A percentile compares a stretch with the other conserved stretches of the same genome.
Conservation (phyloP, 2,329 filamentous ascomycete genomes). For the Fusarium hostae region DNA sequence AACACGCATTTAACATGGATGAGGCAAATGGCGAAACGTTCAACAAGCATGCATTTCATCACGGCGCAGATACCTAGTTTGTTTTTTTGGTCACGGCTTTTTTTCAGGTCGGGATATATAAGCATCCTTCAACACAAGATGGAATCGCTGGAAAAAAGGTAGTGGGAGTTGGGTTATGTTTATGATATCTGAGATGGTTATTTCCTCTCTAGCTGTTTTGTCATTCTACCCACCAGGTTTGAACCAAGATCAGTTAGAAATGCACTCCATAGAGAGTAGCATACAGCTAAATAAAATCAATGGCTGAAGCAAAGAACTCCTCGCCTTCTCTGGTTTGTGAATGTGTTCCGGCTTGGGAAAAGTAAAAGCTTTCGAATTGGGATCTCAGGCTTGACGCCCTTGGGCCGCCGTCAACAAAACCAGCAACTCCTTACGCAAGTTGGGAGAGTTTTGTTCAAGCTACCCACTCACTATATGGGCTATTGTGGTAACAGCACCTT, state of each 20-base stretch:
- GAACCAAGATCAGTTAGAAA: neutral
- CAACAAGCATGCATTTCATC: conserved; percentile 49
- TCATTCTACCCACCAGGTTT: neutral
- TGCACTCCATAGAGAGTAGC: conserved; percentile 1
- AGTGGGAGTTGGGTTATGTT: conserved; percentile 45
- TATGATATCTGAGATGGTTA: conserved; percentile 31
- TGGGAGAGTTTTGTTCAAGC: too few relatives aligned
- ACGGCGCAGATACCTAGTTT: conserved; percentile 45
- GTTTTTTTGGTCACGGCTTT: conserved; percentile 28
- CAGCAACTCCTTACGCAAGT: neutral
- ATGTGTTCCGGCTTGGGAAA: neutral
- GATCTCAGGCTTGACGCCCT: neutral
- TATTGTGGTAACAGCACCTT: neutral
- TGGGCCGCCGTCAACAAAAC: neutral
- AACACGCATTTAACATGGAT: conserved; percentile 47
- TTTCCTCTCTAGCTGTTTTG: conserved; percentile 26
- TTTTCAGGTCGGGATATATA: conserved; percentile 39
- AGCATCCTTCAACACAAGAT: conserved; percentile 45
- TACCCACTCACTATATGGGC: neutral
- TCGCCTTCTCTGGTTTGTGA: too few relatives aligned
- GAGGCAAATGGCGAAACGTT: conserved; percentile 48
- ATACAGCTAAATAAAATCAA: conserved; percentile 28
- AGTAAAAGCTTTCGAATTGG: neutral
- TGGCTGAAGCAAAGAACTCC: conserved; percentile 5
- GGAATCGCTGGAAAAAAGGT: conserved; percentile 37